Conservation (phyloP, 352 stramenopile genomes). For the Nothophytophthora sp. region DNA sequence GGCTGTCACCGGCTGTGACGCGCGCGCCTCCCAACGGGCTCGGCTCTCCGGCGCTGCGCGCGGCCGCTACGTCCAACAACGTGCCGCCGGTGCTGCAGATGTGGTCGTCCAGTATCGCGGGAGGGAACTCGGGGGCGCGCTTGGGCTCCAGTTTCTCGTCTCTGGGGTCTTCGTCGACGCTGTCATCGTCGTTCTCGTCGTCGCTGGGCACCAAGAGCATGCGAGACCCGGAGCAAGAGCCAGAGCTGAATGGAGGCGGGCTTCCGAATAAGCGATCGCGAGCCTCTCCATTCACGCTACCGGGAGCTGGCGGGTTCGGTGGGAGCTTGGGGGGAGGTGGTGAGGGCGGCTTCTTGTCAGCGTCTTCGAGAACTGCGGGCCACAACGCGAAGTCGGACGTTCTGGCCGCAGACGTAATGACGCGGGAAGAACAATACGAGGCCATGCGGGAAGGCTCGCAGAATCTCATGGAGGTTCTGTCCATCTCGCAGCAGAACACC, state of each 20-base stretch:
- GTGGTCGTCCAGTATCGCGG: slow-evolving; percentile 11
- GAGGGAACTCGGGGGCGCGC: neutral
- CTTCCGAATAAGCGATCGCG: slow-evolving; percentile 29
- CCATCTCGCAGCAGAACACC: slow-evolving; percentile 77
- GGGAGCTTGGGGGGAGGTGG: neutral
- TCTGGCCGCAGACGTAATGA: neutral
- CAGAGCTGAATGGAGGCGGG: slow-evolving; percentile 15
- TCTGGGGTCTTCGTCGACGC: slow-evolving; percentile 2
- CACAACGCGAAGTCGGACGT: slow-evolving; percentile 4
- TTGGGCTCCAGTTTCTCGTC: slow-evolving; percentile 19
- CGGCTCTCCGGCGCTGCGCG: slow-evolving; percentile 5
- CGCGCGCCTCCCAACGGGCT: slow-evolving; percentile 9
- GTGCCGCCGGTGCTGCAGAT: slow-evolving; percentile 27
- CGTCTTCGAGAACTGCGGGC: slow-evolving; percentile 12
- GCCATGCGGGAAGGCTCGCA: slow-evolving; percentile 50
- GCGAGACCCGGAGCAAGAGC: slow-evolving; percentile 39
- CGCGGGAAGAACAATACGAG: slow-evolving; percentile 30
- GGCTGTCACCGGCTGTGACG: slow-evolving; percentile 17
- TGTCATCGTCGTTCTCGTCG: slow-evolving; percentile 23
- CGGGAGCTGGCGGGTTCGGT: slow-evolving; percentile 4
- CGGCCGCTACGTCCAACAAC: slow-evolving; percentile 5
- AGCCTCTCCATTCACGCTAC: slow-evolving; percentile 8
- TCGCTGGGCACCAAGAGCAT: slow-evolving; percentile 8
- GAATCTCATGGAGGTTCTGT: slow-evolving; percentile 64
- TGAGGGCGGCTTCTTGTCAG: slow-evolving; percentile 6